Evolutionary conservation across 352 stramenopile genomes (phyloP), one percentile per base, ranked within the genome.

Genomic region (Pythium rishiriense): DNA sequence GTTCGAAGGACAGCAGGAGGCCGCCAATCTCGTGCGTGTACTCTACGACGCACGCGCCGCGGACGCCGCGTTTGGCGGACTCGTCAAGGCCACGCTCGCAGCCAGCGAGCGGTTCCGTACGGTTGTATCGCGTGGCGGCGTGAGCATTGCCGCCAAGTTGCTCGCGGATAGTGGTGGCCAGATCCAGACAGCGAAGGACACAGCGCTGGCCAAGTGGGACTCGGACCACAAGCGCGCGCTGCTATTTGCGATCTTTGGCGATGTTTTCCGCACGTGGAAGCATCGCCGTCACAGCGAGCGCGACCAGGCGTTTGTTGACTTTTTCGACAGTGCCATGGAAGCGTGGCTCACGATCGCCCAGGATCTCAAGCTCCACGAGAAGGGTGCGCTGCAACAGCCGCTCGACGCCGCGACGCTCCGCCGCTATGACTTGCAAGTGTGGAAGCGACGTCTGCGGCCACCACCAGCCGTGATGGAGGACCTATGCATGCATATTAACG

Each of bases 341-440:
- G 72, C 70, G 46, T 93, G 82, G 82, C 65, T 91, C 26, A 70
- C 81, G 43, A 69, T 93, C 42, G 77, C 75, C 0, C 69, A 81
- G 43, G 75, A 90, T 17, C 41, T 88, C 48, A 71, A 73, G 11
- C 57, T 88, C 6, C 74, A 79, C 58, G 63, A 59, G 47, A 46
- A 59, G 41, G 25, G 25, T 0, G 22, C 45, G n/a, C 41, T 39
- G 6, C 10, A 12, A n/a, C 37, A 57, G 31, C 29, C 8, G 15
- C 26, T 78, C 19, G 67, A 79, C 19, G 46, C 55, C 5, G 59
- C 53, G 0, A 69, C 58, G 28, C 59, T 91, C 28, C 82, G 85
- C 25, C 74, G 80, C 1, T 88, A 83, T 58, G 79, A 90, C 22
- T 64, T 75, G 1, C 82, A 88, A 57, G 68, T 91, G n/a, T 93